phyloP scores from a whole-genome alignment of 306 rosid genomes.

The Alnus rubra region DNA sequence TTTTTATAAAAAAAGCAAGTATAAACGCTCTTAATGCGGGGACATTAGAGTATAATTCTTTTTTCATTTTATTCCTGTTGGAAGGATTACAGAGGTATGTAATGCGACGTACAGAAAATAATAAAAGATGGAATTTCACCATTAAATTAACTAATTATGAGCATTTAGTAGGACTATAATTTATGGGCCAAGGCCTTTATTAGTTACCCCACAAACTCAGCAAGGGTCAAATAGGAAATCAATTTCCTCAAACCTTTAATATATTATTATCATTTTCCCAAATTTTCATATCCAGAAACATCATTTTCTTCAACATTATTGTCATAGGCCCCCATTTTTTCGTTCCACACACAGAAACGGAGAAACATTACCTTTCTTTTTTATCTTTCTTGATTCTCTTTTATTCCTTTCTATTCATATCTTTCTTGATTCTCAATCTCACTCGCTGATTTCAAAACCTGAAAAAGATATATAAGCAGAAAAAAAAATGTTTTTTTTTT shows the following conservation, averaged over 20 bases:
- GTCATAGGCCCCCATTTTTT: neutral
- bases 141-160: neutral
- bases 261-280: neutral
- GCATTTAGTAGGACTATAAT: neutral
- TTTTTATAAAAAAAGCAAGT: no score
- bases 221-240: neutral
- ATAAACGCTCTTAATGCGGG: no score
- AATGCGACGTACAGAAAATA: neutral
- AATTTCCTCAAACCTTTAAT: neutral
- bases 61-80: no score
- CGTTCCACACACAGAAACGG: neutral
- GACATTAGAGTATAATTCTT: no score
- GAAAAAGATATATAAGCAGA: neutral
- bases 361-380: no score
- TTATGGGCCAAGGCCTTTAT: neutral
- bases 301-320: constrained; percentile 8
- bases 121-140: no score
- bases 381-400: no score
- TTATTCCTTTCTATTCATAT: no score
- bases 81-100: neutral
- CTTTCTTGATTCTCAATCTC: constrained; percentile 15
- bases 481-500: neutral
- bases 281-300: constrained; percentile 6
- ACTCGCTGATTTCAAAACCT: neutral
- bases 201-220: neutral